Evolutionary conservation across 83 land plant species (phyloP), one percentile per base, ranked within the genome.

Genomic region (Picea abies): DNA sequence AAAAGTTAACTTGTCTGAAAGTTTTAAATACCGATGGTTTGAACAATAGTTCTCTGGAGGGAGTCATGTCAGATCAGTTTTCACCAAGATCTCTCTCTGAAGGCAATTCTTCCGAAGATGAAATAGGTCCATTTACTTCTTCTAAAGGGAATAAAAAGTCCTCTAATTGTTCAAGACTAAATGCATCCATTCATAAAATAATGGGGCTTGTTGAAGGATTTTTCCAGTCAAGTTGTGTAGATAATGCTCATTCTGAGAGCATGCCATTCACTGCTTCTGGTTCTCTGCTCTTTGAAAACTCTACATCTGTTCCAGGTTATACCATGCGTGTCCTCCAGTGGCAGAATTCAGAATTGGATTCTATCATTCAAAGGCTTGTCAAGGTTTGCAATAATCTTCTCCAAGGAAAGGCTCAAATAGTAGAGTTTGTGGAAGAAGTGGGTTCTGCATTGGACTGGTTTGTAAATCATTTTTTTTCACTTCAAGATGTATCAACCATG

Each of bases 401-500:
- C 78, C 81, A 83, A 76, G 92, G 89, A 32, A 92, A 89, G 76
- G 73, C 86, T 22, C 82, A 89, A 39, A 6, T 90, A 39, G 86
- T 88, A 23, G 87, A 83, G 29, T 92, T 94, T 76, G 82, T 84
- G 37, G 78, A 67, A 63, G 90, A 89, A 77, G 78, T 91, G 37
- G 61, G 86, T 84, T 82, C 86, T 82, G 84, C 88, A 60, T 58
- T 94, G 61, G 93, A 89, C 4, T 94, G 93, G 93, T 81, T 92
- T 39, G 70, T 94, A 61, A 89, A 88, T 63, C 94, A 91, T 68
- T 49, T 78, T n/a, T 83, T 83, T 35, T 79, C 85, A 63, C 72
- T 79, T 52, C 81, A 63, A 65, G 71, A 79, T 65, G 80, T 79
- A 61, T 65, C 80, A 15, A 79, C 20, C 61, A 79, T 77, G 80